These are phyloP conservation scores for Stipa capillata DNA, from an alignment of 176 grass and related monocot species.

Conservation along the genomic window DNA sequence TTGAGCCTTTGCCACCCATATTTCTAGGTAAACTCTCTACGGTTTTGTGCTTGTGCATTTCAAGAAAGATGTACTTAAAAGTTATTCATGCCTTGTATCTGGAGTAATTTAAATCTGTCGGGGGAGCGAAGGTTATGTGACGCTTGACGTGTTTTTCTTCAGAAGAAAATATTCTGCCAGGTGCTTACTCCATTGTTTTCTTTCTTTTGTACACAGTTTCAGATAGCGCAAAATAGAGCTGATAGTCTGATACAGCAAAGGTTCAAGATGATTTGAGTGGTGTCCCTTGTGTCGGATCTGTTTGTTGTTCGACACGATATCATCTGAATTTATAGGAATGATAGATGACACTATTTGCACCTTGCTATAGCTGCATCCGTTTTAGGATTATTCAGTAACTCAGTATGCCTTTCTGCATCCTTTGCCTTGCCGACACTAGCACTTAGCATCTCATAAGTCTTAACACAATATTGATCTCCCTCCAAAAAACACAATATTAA, in stretches of 20 bases:
- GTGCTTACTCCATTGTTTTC: too few species aligned
- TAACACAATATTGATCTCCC: too few species aligned
- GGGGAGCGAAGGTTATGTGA: too few species aligned
- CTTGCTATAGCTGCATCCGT: neutral
- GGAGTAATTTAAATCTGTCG: too few species aligned
- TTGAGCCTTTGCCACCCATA: constrained; percentile 19
- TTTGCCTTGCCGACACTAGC: neutral
- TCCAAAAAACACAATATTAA: too few species aligned
- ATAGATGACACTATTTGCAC: neutral
- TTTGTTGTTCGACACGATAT: neutral
- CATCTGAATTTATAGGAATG: neutral
- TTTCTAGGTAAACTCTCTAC: constrained; percentile 7
- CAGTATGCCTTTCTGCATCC: neutral
- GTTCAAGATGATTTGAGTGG: neutral
- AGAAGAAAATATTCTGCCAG: too few species aligned
- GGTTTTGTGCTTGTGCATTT: constrained; percentile 24
- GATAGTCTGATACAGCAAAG: neutral
- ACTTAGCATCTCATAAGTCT: neutral
- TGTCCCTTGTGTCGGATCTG: neutral
- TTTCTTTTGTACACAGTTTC: too few species aligned
- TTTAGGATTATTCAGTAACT: neutral
- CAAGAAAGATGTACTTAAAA: constrained; percentile 22
- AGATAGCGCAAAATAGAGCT: neutral
- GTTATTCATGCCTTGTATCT: neutral
- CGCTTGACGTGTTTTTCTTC: too few species aligned